These are phyloP conservation scores for Colletotrichum spaethianum DNA, from an alignment of 2,329 filamentous ascomycete genomes.

Conservation along the genomic window DNA sequence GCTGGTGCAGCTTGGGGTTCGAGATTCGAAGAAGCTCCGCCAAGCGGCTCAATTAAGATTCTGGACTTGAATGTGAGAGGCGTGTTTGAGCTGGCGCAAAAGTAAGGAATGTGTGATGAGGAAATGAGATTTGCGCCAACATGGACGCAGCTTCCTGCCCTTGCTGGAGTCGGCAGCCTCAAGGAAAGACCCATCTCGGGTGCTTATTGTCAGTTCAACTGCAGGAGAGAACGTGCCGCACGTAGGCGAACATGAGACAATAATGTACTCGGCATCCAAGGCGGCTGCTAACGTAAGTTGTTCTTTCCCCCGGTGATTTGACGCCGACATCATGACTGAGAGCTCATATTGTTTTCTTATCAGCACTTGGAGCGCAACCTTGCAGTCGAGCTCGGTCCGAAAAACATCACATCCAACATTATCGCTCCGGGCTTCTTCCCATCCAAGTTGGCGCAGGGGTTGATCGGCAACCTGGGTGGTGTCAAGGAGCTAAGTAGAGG, in stretches of 20 bases:
- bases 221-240: constrained; percentile 75
- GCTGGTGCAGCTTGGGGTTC: no score
- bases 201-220: constrained; percentile 77
- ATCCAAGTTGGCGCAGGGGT: constrained; percentile 75
- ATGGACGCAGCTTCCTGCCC: constrained; percentile 44
- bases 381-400: constrained; percentile 77
- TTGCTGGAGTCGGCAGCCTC: constrained; percentile 62
- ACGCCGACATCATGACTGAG: not conserved
- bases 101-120: constrained; percentile 52
- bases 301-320: no score
- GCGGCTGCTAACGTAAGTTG: constrained; percentile 67
- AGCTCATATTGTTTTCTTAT: not conserved
- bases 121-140: not conserved
- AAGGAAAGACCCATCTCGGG: constrained; percentile 67
- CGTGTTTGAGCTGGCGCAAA: constrained; percentile 77
- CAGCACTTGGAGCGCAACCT: constrained; percentile 74
- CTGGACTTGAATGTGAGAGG: constrained; percentile 80
- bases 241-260: constrained; percentile 72
- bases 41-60: constrained; percentile 75
- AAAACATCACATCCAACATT: constrained; percentile 75
- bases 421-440: constrained; percentile 80
- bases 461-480: constrained; percentile 75
- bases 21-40: constrained; percentile 60
- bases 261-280: constrained; percentile 78
- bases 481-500: constrained; percentile 62